Evolutionary conservation across 176 grass and related monocot species (phyloP).

Genomic region (Avena insularis): DNA sequence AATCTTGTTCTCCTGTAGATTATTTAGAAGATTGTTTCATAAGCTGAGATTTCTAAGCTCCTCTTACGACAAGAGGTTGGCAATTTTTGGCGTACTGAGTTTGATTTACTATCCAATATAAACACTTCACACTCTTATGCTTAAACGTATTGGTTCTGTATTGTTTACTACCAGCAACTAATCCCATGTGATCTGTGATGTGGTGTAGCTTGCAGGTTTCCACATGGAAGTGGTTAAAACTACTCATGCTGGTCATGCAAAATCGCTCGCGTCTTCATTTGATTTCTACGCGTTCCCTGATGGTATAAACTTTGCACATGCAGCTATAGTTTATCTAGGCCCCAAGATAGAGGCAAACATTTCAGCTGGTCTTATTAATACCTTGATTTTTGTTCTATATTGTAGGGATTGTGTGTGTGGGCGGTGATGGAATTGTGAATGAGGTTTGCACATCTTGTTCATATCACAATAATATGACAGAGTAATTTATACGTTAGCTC

Average conservation of each 20-base stretch:
- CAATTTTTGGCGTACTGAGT: not conserved
- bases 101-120: constrained; percentile 20
- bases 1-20: constrained; percentile 1
- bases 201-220: constrained; percentile 93
- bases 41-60: constrained; percentile 5
- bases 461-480: constrained; percentile 22
- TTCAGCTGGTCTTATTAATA: constrained; percentile 27
- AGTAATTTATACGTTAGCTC: constrained; percentile 28
- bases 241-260: constrained; percentile 88
- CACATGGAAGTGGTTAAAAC: constrained; percentile 97
- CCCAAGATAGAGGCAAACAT: constrained; percentile 8
- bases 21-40: constrained; percentile 19
- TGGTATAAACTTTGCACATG: constrained; percentile 62
- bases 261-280: constrained; percentile 76
- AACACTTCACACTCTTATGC: not conserved
- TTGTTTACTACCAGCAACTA: constrained; percentile 4
- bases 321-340: constrained; percentile 36
- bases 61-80: not conserved
- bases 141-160: not conserved
- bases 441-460: constrained; percentile 66
- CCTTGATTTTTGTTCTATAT: constrained; percentile 43
- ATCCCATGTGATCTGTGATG: constrained; percentile 35
- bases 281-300: constrained; percentile 85
- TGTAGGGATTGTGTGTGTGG: constrained; percentile 91
- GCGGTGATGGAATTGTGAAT: constrained; percentile 98